Conservation (phyloP, 805 yeast genomes). For the Sugiyamaella qingdaonensis region DNA sequence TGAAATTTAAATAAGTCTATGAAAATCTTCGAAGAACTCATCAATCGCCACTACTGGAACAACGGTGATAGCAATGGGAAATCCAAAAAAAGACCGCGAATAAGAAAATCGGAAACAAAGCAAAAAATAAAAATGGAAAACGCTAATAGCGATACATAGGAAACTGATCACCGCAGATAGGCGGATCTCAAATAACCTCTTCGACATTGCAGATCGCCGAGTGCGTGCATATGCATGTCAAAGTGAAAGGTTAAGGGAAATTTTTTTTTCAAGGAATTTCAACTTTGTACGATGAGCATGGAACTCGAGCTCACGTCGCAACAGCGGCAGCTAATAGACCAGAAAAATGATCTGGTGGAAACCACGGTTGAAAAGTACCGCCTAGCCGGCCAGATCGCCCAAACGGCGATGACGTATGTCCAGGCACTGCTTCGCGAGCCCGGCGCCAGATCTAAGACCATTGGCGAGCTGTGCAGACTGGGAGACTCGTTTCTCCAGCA, state of each 20-base stretch:
- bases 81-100: too few species aligned
- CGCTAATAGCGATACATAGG: too few species aligned
- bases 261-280: slow-evolving; percentile 2
- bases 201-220: too few species aligned
- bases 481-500: slow-evolving; percentile 72
- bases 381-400: slow-evolving; percentile 83
- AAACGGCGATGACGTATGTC: slow-evolving; percentile 70
- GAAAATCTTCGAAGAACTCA: too few species aligned
- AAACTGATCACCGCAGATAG: too few species aligned
- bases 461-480: slow-evolving; percentile 66
- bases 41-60: too few species aligned
- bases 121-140: too few species aligned
- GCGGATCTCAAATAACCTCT: too few species aligned
- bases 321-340: slow-evolving; percentile 46
- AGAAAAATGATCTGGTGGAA: slow-evolving; percentile 62
- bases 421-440: slow-evolving; percentile 23
- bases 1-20: too few species aligned
- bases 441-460: slow-evolving; percentile 13
- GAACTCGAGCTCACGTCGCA: slow-evolving; percentile 20
- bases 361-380: slow-evolving; percentile 74
- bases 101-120: too few species aligned
- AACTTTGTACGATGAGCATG: slow-evolving; percentile 10
- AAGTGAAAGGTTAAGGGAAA: background rate
- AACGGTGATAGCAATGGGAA: too few species aligned
- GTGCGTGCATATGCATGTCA: too few species aligned